These are phyloP conservation scores for Auricularia heimuer DNA, from an alignment of 768 basidiomycete species.

Conservation along the genomic window DNA sequence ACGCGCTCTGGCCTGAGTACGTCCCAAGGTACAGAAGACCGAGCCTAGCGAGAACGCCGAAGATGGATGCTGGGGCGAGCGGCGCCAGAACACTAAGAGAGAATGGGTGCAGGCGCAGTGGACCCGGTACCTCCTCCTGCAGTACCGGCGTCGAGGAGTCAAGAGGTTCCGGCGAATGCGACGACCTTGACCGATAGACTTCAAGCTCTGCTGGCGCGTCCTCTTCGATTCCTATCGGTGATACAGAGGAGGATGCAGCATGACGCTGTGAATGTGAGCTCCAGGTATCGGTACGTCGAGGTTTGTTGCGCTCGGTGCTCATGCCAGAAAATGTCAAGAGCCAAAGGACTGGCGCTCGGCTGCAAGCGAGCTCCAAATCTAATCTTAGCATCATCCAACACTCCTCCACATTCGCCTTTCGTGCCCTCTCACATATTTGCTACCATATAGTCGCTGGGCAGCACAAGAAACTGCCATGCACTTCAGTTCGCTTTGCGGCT, in stretches of 20 bases:
- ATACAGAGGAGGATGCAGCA: background rate
- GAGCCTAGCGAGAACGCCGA: slow-evolving; percentile 76
- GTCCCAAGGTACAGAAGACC: slow-evolving; percentile 65
- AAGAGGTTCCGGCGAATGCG: background rate
- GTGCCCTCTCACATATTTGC: no score
- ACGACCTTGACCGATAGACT: background rate
- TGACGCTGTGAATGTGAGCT: background rate
- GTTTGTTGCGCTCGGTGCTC: background rate
- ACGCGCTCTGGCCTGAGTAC: slow-evolving; percentile 69
- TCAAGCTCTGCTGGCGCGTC: background rate
- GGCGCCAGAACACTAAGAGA: slow-evolving; percentile 57
- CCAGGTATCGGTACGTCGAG: background rate
- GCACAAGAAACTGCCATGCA: no score
- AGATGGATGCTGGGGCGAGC: slow-evolving; percentile 70
- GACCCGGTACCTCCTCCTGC: slow-evolving; percentile 21
- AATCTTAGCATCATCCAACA: no score
- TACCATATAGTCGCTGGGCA: no score
- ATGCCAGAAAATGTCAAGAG: background rate
- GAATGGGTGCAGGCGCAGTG: slow-evolving; percentile 40
- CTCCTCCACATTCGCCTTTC: no score
- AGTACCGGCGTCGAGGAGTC: background rate
- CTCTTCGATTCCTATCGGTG: background rate
- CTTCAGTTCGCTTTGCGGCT: no score
- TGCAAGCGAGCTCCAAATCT: no score
- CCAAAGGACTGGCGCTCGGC: background rate